Base-by-base conservation (phyloP, 176 grass and related monocot genomes). In the Carex parvula region DNA sequence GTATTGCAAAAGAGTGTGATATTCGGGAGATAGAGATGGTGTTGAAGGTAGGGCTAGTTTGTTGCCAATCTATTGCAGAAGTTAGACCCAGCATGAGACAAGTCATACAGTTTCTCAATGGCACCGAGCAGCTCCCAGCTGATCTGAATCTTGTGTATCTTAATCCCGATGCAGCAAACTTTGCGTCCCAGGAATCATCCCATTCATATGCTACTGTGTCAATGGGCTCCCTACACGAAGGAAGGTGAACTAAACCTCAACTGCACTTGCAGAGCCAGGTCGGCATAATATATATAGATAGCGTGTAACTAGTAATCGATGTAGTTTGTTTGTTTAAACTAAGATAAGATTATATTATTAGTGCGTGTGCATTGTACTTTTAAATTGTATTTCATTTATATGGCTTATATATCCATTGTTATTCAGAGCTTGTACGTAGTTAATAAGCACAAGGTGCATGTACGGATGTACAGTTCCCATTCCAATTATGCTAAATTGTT, bases 51-150 rank as follows among this genome's bases (percentile, higher is more conserved):
- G 87, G 90, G 7, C 29, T 89, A 22, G 30, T 89, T 20, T 92
- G 85, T 32, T 89, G 84, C 60, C 87, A 87, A 29, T 81, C 69
- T 48, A 13, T 46, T 30, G 50, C 87, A n/a, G 90, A 85, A 65
- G 81, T 72, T 9, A 82, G 90, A 85, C 90, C 90, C 3, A 82
- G 75, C 22, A 89, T 89, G 60, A 89, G 70, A 26, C 85, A 87
- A 60, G 87, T 87, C 8, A 84, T 64, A 22, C 59, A 16, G 53
- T 87, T 72, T 14, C 87, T 89, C 54, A 20, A 83, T 74, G 68
- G 77, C 32, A 66, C 84, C 46, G 87, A 92, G 74, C 20, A 13
- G 18, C 48, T 89, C 22, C 56, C 35, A 8, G 84, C 78, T 79
- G 73, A 81, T 44, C 12, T 76, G 7, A 81, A 53, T 33, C 81